Evolutionary conservation across 2,329 filamentous ascomycete genomes (phyloP).

Genomic region (Macrophomina pseudophaseolina): DNA sequence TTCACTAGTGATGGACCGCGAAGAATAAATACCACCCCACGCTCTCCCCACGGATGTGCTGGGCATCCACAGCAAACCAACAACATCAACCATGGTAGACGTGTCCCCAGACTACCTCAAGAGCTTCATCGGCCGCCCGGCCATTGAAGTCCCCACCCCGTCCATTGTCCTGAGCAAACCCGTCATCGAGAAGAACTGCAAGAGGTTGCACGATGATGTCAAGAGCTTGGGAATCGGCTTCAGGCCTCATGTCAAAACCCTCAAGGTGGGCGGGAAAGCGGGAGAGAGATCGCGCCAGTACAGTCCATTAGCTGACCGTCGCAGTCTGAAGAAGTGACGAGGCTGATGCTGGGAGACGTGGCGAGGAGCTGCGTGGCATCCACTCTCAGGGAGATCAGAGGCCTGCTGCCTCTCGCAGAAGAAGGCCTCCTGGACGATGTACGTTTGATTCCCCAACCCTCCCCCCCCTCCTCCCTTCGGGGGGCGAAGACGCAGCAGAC

Average conservation of each 20-base stretch:
- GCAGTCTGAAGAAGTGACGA: constrained; percentile 24
- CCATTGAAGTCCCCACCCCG: constrained; percentile 24
- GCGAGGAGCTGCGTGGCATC: constrained; percentile 13
- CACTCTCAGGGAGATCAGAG: constrained; percentile 22
- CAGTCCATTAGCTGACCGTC: no score
- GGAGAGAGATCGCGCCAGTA: background rate
- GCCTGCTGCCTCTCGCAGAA: constrained; percentile 17
- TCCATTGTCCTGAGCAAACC: constrained; percentile 26
- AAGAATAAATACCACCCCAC: background rate
- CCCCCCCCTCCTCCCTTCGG: no score
- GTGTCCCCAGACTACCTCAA: constrained; percentile 18
- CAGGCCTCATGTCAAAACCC: constrained; percentile 26
- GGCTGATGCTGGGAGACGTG: constrained; percentile 22
- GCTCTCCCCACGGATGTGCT: background rate
- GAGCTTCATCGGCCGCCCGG: constrained; percentile 23
- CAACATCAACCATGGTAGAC: constrained; percentile 17
- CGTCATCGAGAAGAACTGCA: constrained; percentile 20
- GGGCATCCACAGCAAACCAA: background rate
- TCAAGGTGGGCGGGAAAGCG: constrained; percentile 6
- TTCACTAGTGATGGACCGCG: background rate
- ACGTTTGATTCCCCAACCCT: background rate
- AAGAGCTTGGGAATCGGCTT: constrained; percentile 24
- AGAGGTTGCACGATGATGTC: constrained; percentile 23
- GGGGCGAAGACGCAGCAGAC: background rate
- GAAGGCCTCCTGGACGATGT: constrained; percentile 19